Percentiles rank a stretch among this genome's conserved stretches.
Conservation (phyloP, 306 rosid species). For the Quercus mongolica region DNA sequence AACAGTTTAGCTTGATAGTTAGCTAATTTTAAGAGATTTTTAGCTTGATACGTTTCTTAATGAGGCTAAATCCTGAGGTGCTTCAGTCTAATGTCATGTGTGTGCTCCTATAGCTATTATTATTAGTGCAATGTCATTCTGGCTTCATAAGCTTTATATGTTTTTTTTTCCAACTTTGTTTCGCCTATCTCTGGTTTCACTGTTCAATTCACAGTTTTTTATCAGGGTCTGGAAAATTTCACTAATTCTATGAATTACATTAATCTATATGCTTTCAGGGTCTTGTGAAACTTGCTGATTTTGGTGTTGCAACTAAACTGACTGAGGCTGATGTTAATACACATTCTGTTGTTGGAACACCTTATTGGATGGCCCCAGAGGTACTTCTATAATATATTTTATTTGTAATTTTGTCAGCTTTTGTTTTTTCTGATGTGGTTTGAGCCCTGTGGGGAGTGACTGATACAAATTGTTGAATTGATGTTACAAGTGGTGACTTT, state of each 20-base stretch:
- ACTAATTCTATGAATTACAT: slow-evolving; percentile 3
- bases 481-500: neutral
- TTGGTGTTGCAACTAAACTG: slow-evolving; percentile 96
- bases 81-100: neutral
- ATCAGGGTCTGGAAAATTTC: slow-evolving; percentile 5
- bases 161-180: neutral
- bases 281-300: slow-evolving; percentile 99
- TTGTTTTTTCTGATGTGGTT: neutral
- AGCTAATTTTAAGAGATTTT: neutral
- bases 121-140: neutral
- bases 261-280: slow-evolving; percentile 53
- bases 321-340: slow-evolving; percentile 99
- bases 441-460: neutral
- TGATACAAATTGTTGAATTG: neutral
- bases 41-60: neutral
- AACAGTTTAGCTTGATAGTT: neutral
- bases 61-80: neutral
- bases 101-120: neutral
- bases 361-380: slow-evolving; percentile 99
- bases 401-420: neutral
- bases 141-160: neutral
- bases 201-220: neutral
- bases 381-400: slow-evolving; percentile 37
- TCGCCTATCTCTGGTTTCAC: neutral
- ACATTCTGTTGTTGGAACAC: slow-evolving; percentile 99